phyloP scores from a whole-genome alignment of 352 stramenopile genomes.

The Globisporangium cystogenes region DNA sequence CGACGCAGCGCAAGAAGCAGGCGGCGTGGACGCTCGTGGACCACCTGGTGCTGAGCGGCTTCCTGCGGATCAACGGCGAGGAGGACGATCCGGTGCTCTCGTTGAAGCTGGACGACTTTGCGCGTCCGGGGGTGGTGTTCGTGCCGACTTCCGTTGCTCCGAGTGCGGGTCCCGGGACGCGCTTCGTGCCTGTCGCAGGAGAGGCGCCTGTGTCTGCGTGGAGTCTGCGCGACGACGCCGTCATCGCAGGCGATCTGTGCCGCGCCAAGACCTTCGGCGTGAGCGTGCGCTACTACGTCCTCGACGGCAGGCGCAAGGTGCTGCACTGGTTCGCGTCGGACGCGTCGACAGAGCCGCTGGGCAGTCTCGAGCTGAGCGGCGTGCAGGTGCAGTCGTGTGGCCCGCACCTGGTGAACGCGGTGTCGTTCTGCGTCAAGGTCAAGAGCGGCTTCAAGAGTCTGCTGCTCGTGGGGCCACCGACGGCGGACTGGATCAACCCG shows the following conservation, averaged over 20 bases:
- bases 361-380: not conserved
- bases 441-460: no score
- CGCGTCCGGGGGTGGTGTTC: constrained; percentile 1
- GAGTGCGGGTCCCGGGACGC: not conserved
- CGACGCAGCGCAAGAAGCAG: not conserved
- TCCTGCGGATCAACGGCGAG: constrained; percentile 7
- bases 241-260: constrained; percentile 5
- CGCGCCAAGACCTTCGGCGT: constrained; percentile 2
- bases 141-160: not conserved
- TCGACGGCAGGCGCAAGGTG: constrained; percentile 7
- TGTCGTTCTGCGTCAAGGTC: no score
- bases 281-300: constrained; percentile 9
- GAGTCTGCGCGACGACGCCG: constrained; percentile 8
- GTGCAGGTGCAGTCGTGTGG: no score
- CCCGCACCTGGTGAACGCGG: no score
- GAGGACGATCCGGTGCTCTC: not conserved
- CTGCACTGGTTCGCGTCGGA: constrained; percentile 17
- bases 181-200: no score
- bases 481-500: no score
- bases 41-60: constrained; percentile 5
- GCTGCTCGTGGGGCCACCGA: no score
- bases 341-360: not conserved
- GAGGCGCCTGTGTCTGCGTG: constrained; percentile 12
- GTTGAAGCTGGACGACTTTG: constrained; percentile 8
- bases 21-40: constrained; percentile 5